Evolutionary conservation across 1,284 basidiomycete genomes (phyloP).

Genomic region (Pseudozyma pruni): DNA sequence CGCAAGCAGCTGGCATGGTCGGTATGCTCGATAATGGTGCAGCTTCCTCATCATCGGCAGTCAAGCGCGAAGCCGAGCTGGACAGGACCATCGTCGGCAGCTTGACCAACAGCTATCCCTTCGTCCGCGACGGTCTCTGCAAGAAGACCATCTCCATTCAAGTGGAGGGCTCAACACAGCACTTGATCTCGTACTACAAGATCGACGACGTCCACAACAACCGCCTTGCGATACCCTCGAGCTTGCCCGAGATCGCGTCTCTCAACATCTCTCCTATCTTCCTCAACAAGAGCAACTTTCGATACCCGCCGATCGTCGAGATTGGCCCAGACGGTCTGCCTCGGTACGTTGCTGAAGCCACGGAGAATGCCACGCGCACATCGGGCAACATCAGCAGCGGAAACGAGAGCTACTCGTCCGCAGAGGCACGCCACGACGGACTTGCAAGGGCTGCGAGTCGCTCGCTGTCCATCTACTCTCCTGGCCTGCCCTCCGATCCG

Average conservation of each 20-base stretch:
- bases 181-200: constrained; percentile 95
- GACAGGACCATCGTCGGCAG: constrained; percentile 61
- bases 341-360: constrained; percentile 70
- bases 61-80: constrained; percentile 40
- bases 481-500: constrained; percentile 12
- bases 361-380: constrained; percentile 66
- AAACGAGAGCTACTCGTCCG: constrained; percentile 41
- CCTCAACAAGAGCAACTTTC: constrained; percentile 87
- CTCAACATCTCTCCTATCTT: constrained; percentile 89
- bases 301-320: constrained; percentile 87
- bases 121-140: constrained; percentile 59
- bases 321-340: constrained; percentile 82
- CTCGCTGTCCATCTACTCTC: constrained; percentile 31
- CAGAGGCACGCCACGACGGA: constrained; percentile 32
- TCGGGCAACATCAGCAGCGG: constrained; percentile 41
- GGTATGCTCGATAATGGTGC: constrained; percentile 19
- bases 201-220: constrained; percentile 89
- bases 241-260: constrained; percentile 84
- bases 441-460: constrained; percentile 19
- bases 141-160: constrained; percentile 88
- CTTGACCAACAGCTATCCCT: constrained; percentile 60
- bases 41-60: constrained; percentile 4
- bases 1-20: constrained; percentile 43
- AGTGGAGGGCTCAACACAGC: constrained; percentile 87
- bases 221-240: constrained; percentile 85